Percentiles rank a stretch among this genome's conserved stretches.
Evolutionary conservation across 352 stramenopile genomes (phyloP).

Genomic region (Elongisporangium prolatum): DNA sequence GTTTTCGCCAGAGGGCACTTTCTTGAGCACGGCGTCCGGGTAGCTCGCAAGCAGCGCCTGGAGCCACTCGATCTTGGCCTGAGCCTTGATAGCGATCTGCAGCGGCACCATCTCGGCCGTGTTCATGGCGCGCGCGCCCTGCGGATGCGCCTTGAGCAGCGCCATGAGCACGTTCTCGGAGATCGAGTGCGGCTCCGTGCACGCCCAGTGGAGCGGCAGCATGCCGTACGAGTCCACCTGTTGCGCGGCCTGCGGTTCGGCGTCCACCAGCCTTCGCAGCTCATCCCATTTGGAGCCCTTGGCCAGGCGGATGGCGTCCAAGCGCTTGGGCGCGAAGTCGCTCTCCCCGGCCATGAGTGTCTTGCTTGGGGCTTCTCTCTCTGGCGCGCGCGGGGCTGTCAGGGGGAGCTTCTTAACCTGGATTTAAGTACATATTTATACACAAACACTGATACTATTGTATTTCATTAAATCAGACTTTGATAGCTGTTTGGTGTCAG

Average conservation of each 20-base stretch:
- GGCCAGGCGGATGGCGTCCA: slow-evolving; percentile 83
- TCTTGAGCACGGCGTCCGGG: slow-evolving; percentile 76
- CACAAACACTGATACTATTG: too few relatives aligned
- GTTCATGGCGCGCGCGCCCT: slow-evolving; percentile 59
- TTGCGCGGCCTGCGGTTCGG: slow-evolving; percentile 57
- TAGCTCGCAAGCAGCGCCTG: slow-evolving; percentile 80
- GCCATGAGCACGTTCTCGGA: slow-evolving; percentile 66
- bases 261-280: slow-evolving; percentile 67
- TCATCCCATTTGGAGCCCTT: slow-evolving; percentile 81
- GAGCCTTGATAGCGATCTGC: slow-evolving; percentile 85
- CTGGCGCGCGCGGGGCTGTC: too few relatives aligned
- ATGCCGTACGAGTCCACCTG: slow-evolving; percentile 85
- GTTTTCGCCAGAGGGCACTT: slow-evolving; percentile 67
- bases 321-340: slow-evolving; percentile 43
- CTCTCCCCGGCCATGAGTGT: slow-evolving; percentile 5
- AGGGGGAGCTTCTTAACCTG: too few relatives aligned
- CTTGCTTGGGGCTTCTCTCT: not conserved
- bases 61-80: slow-evolving; percentile 84
- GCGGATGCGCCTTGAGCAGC: slow-evolving; percentile 74
- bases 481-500: too few relatives aligned
- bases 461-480: too few relatives aligned
- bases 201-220: slow-evolving; percentile 85
- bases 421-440: too few relatives aligned
- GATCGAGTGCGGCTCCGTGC: slow-evolving; percentile 77
- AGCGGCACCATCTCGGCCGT: slow-evolving; percentile 82